Conservation (phyloP, 1,139 yeast genomes). For the Taiozyma sp. region DNA sequence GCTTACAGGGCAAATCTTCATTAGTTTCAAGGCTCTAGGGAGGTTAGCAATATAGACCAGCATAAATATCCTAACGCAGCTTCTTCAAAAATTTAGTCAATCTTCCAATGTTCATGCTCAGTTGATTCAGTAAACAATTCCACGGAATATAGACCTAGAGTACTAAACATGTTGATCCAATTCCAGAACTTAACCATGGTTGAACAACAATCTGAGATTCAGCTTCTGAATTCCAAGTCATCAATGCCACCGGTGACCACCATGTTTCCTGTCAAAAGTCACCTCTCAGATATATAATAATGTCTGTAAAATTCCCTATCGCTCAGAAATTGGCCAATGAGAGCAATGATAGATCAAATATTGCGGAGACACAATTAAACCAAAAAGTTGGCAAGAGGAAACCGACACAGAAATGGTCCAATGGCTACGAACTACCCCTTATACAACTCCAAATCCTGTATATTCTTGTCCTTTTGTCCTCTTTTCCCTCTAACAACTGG, state of each 20-base stretch:
- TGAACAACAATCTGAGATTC: constrained; percentile 36
- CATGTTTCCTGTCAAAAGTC: neutral
- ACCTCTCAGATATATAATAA: neutral
- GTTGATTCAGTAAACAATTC: constrained; percentile 50
- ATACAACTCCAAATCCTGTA: too few species aligned
- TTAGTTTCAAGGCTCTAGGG: neutral
- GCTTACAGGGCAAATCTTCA: too few species aligned
- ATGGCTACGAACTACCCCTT: too few species aligned
- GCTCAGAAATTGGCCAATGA: neutral
- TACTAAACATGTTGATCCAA: constrained; percentile 85
- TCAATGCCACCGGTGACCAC: too few species aligned
- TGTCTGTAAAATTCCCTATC: neutral
- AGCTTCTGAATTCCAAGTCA: constrained; percentile 23
- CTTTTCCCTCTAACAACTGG: too few species aligned
- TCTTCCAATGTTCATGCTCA: constrained; percentile 37
- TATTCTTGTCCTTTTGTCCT: too few species aligned
- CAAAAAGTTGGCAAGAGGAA: neutral
- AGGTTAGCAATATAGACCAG: neutral
- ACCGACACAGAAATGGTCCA: too few species aligned
- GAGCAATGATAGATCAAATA: neutral
- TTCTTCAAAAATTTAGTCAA: constrained; percentile 25
- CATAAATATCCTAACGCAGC: neutral
- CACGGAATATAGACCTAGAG: constrained; percentile 70
- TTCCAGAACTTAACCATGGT: constrained; percentile 96
- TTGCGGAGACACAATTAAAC: neutral